Base-by-base conservation (phyloP, 768 basidiomycete species). In the Russula emetica region DNA sequence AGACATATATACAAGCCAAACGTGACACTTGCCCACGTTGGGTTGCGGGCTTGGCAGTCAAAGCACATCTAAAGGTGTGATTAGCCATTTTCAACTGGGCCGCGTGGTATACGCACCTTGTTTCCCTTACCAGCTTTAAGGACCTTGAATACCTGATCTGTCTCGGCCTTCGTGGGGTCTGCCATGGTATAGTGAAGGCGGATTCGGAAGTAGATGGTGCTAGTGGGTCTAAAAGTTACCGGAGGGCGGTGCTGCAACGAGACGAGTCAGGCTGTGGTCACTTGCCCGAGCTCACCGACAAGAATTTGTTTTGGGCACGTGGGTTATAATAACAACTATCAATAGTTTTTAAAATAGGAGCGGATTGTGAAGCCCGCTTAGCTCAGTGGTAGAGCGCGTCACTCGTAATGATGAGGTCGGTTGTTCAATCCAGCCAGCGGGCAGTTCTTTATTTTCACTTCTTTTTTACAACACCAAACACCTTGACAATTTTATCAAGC, bases 1-100 rank as follows among this genome's bases (percentile, higher is more conserved):
- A 98, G 79, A 72, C 97, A 99, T 72, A 99, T 94, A 76, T 98
- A 98, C 16, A 98, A 87, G 40, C 93, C 96, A 72, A 90, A 99
- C 0, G 94, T 95, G 24, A 97, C 93, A 66, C 92, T 94, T 3
- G 94, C 87, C 97, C 96, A 98, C 36, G 94, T 97, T 52, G 96
- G 96, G 77, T 97, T 97, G 70, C 94, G 88, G 53, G 95, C 94
- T 71, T 84, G 83, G 74, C 96, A 98, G 74, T 98, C 96, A 71
- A 97, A 97, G 77, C 96, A 98, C 72, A 82, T 79, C 90, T 92
- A 72, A 55, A 55, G 50, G 18, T 32, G 2, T 26, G 40, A 22
- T 65, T 24, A 5, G 63, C 32, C 6, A 40, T 50, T 50, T 60
- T 65, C 47, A 11, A 14, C 2, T 51, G 50, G 24, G 36, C 54